A percentile compares a stretch with the other conserved stretches of the same genome.
These are phyloP conservation scores for Yamadazyma jaroonii DNA, from an alignment of 1,139 yeast genomes.

Conservation along the genomic window DNA sequence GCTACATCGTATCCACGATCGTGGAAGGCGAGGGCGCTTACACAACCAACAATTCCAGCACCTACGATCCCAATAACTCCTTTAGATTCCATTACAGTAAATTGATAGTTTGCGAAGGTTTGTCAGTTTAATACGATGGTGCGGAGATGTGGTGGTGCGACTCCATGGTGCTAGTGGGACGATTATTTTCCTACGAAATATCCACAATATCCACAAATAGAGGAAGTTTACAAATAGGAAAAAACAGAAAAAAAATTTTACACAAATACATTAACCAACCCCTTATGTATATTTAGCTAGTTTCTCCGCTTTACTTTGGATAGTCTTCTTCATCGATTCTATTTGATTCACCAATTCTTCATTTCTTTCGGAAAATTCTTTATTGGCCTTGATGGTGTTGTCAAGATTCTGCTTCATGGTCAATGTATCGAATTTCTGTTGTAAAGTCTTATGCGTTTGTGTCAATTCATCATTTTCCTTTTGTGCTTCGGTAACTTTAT, in stretches of 20 bases:
- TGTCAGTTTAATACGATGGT: too few relatives aligned
- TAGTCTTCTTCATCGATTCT: slow-evolving; percentile 17
- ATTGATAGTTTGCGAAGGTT: neutral
- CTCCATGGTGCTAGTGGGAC: slow-evolving; percentile 1
- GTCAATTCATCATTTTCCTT: slow-evolving; percentile 21
- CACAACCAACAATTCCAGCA: slow-evolving; percentile 88
- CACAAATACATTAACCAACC: neutral
- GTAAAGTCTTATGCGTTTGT: slow-evolving; percentile 19
- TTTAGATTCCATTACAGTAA: slow-evolving; percentile 1
- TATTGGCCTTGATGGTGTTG: slow-evolving; percentile 45
- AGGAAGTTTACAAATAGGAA: too few relatives aligned
- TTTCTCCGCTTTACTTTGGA: slow-evolving; percentile 21
- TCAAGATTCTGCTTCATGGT: slow-evolving; percentile 46
- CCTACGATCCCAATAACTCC: slow-evolving; percentile 56
- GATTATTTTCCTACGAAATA: too few relatives aligned
- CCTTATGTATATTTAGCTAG: slow-evolving; percentile 10
- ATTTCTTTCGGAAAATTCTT: slow-evolving; percentile 39
- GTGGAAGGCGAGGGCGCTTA: slow-evolving; percentile 79
- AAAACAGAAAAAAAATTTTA: too few relatives aligned
- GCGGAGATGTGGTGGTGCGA: neutral
- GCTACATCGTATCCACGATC: slow-evolving; percentile 72
- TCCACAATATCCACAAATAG: neutral
- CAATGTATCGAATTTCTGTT: slow-evolving; percentile 32
- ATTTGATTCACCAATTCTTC: slow-evolving; percentile 36
- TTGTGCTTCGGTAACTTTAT: slow-evolving; percentile 24